Evolutionary conservation across 2,329 filamentous ascomycete genomes (phyloP).

Genomic region (Talaromyces verruculosus): DNA sequence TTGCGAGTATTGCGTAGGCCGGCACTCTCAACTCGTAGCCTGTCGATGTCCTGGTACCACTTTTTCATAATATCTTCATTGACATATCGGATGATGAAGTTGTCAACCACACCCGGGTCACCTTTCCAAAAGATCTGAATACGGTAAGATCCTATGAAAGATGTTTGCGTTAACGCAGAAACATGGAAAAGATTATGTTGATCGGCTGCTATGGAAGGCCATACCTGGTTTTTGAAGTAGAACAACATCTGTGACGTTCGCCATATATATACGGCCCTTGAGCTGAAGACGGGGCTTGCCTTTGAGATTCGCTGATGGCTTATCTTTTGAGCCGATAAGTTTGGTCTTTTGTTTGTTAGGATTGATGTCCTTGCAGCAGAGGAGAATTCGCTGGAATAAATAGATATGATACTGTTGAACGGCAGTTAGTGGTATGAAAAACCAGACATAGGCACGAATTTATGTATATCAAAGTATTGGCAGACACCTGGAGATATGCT

Average conservation of each 20-base stretch:
- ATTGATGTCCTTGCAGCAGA: constrained; percentile 95
- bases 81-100: constrained; percentile 89
- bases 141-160: constrained; percentile 73
- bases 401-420: constrained; percentile 83
- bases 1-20: constrained; percentile 51
- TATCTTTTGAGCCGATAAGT: constrained; percentile 65
- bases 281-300: constrained; percentile 79
- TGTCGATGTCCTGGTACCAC: constrained; percentile 79
- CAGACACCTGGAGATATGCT: constrained; percentile 28
- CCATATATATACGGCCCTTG: constrained; percentile 98
- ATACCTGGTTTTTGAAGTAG: constrained; percentile 83
- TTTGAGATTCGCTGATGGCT: constrained; percentile 66
- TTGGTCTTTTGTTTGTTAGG: constrained; percentile 75
- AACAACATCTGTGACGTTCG: constrained; percentile 94
- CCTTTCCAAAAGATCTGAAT: constrained; percentile 99
- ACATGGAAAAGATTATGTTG: background rate
- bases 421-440: constrained; percentile 22
- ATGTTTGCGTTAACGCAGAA: background rate
- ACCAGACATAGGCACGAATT: background rate
- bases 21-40: constrained; percentile 65
- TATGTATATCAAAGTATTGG: background rate
- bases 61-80: constrained; percentile 93
- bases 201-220: constrained; percentile 26
- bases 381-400: constrained; percentile 89
- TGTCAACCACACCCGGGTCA: constrained; percentile 91